Conservation (phyloP, 495 filamentous ascomycete genomes). For the Penicillium manginii region DNA sequence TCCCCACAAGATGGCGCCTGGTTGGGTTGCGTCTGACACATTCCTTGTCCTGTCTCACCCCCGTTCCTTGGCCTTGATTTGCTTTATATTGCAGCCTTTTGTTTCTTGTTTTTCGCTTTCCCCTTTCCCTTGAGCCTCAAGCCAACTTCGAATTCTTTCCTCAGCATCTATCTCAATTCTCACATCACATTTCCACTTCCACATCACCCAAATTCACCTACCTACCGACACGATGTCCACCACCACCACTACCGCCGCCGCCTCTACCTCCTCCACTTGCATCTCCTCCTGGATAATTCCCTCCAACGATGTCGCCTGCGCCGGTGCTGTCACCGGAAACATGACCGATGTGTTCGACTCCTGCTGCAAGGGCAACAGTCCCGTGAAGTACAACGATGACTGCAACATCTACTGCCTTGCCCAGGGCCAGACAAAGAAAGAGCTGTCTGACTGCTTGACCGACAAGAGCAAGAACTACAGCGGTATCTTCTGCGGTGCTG, state of each 20-base stretch:
- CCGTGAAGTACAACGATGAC: constrained; percentile 46
- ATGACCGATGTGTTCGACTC: constrained; percentile 42
- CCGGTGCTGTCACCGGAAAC: constrained; percentile 37
- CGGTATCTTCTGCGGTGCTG: constrained; percentile 44
- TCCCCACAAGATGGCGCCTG: not conserved
- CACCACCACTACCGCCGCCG: constrained; percentile 27
- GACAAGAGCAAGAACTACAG: constrained; percentile 33
- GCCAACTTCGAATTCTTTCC: not conserved
- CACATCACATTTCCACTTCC: not conserved
- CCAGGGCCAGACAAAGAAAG: constrained; percentile 40
- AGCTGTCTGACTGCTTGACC: constrained; percentile 41
- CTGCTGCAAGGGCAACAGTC: constrained; percentile 49
- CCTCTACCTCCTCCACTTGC: constrained; percentile 27
- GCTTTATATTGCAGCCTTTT: constrained; percentile 6
- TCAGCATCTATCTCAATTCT: not conserved
- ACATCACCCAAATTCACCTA: not conserved
- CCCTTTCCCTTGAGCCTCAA: not conserved
- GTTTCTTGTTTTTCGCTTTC: not conserved
- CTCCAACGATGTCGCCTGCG: constrained; percentile 48
- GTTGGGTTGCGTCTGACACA: constrained; percentile 7
- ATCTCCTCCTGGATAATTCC: constrained; percentile 41
- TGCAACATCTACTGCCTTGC: constrained; percentile 58
- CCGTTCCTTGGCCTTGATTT: not conserved
- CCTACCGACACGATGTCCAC: constrained; percentile 14
- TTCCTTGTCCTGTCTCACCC: constrained; percentile 5